Evolutionary conservation across 2,329 filamentous ascomycete species (phyloP).

Genomic region (Penicillium sp.): DNA sequence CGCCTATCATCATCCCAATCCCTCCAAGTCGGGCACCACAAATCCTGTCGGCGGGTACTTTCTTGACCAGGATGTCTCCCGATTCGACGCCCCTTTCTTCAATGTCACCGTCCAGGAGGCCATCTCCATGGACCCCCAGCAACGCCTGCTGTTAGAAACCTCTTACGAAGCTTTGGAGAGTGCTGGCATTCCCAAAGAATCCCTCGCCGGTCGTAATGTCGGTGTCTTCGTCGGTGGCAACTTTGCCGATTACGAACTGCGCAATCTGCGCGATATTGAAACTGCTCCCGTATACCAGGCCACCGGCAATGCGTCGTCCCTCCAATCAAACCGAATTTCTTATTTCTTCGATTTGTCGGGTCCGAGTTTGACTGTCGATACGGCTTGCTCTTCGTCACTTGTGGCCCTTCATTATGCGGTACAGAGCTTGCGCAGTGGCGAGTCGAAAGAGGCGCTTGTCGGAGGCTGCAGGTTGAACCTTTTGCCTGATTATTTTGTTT

Average conservation of each 20-base stretch:
- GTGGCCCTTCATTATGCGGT: slow-evolving; percentile 34
- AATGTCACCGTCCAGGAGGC: slow-evolving; percentile 29
- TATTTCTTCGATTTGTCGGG: slow-evolving; percentile 36
- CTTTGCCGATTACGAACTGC: slow-evolving; percentile 29
- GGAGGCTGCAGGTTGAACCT: slow-evolving; percentile 31
- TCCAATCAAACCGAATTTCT: slow-evolving; percentile 33
- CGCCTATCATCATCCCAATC: slow-evolving; percentile 29
- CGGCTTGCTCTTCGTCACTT: slow-evolving; percentile 32
- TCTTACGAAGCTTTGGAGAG: slow-evolving; percentile 34
- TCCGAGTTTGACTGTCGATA: slow-evolving; percentile 34
- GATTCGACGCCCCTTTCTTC: slow-evolving; percentile 34
- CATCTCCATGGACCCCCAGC: slow-evolving; percentile 32
- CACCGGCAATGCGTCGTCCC: slow-evolving; percentile 24
- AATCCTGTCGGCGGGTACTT: slow-evolving; percentile 32
- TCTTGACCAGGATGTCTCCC: slow-evolving; percentile 29
- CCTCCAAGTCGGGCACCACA: slow-evolving; percentile 24
- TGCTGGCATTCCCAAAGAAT: slow-evolving; percentile 33
- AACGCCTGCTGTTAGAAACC: slow-evolving; percentile 30
- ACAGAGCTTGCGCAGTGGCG: slow-evolving; percentile 29
- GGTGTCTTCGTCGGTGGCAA: slow-evolving; percentile 29
- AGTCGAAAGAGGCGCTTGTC: slow-evolving; percentile 30
- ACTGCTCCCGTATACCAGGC: slow-evolving; percentile 25
- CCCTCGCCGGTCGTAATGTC: slow-evolving; percentile 25
- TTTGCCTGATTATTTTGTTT: slow-evolving; percentile 31
- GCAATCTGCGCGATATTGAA: slow-evolving; percentile 28